Evolutionary conservation across 805 yeast species (phyloP).

Genomic region (Starmerella riodocensis): DNA sequence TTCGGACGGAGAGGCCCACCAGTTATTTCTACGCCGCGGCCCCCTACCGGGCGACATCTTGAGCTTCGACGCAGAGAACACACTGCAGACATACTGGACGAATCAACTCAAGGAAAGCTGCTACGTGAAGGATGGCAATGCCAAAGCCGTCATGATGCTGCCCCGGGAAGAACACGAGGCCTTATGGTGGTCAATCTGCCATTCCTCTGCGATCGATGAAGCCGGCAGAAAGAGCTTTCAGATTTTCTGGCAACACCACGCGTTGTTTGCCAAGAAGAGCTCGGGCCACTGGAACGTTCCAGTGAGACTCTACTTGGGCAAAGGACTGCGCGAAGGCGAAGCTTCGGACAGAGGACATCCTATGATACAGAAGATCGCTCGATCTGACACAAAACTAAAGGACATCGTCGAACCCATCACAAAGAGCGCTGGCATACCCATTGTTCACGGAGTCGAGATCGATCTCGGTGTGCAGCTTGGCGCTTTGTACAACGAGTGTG

Average conservation of each 20-base stretch:
- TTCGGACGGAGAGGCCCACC: constrained; percentile 32
- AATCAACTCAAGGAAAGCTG: constrained; percentile 77
- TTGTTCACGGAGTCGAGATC: constrained; percentile 44
- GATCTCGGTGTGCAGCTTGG: constrained; percentile 35
- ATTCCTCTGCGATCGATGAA: constrained; percentile 8
- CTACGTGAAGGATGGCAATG: constrained; percentile 59
- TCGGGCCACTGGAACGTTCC: constrained; percentile 4
- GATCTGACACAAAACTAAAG: constrained; percentile 6
- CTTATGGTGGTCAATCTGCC: constrained; percentile 36
- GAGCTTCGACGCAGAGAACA: constrained; percentile 26
- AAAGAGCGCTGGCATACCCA: constrained; percentile 30
- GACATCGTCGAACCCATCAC: constrained; percentile 26
- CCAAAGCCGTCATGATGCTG: constrained; percentile 68
- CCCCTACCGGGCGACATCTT: constrained; percentile 36
- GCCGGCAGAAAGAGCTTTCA: constrained; percentile 12
- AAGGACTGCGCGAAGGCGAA: not conserved
- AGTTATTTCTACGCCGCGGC: constrained; percentile 32
- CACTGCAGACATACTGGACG: constrained; percentile 44
- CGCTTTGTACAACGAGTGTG: constrained; percentile 35
- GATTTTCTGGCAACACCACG: constrained; percentile 23
- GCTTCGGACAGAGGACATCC: not conserved
- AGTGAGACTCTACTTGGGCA: constrained; percentile 3
- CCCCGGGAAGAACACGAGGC: constrained; percentile 46
- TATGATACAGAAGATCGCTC: not conserved
- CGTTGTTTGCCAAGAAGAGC: constrained; percentile 14